Conservation (phyloP, 1,139 yeast species). For the Sugiyamaella novakii region DNA sequence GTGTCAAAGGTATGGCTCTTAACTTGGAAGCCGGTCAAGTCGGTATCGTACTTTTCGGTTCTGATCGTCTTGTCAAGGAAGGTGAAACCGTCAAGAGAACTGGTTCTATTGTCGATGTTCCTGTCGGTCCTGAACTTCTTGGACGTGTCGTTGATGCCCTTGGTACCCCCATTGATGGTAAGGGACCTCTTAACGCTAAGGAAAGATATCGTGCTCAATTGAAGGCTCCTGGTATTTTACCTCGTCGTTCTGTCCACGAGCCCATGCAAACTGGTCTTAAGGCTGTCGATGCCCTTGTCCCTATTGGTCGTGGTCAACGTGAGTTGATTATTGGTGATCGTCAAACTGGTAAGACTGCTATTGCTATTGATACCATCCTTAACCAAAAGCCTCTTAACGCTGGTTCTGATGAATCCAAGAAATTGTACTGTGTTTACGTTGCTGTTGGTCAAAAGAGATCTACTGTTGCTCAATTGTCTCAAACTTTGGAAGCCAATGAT, state of each 20-base stretch:
- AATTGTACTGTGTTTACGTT: conserved; percentile 99
- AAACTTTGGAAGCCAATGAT: conserved; percentile 97
- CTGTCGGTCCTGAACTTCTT: conserved; percentile 96
- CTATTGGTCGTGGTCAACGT: conserved; percentile 99
- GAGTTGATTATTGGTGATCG: conserved; percentile 99
- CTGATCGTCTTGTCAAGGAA: conserved; percentile 97
- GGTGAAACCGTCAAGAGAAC: conserved; percentile 99
- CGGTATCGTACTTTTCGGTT: conserved; percentile 99
- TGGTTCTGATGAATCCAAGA: conserved; percentile 93
- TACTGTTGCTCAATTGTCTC: conserved; percentile 98
- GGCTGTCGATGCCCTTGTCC: conserved; percentile 98
- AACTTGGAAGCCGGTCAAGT: conserved; percentile 99
- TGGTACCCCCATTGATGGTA: conserved; percentile 99
- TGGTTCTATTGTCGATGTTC: conserved; percentile 98
- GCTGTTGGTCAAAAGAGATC: conserved; percentile 99
- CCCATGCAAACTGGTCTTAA: conserved; percentile 99
- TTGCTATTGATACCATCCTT: conserved; percentile 95
- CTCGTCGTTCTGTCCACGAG: conserved; percentile 98
- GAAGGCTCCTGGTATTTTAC: conserved; percentile 99
- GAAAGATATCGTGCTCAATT: conserved; percentile 94
- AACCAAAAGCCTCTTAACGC: conserved; percentile 99
- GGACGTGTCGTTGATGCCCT: conserved; percentile 99
- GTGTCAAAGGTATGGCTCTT: conserved; percentile 99
- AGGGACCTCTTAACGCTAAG: conserved; percentile 93
- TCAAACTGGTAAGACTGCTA: conserved; percentile 99